Percentiles rank a stretch among this genome's conserved stretches.
These are phyloP conservation scores for Saccharomyces jurei DNA, from an alignment of 805 yeast species.

Conservation along the genomic window DNA sequence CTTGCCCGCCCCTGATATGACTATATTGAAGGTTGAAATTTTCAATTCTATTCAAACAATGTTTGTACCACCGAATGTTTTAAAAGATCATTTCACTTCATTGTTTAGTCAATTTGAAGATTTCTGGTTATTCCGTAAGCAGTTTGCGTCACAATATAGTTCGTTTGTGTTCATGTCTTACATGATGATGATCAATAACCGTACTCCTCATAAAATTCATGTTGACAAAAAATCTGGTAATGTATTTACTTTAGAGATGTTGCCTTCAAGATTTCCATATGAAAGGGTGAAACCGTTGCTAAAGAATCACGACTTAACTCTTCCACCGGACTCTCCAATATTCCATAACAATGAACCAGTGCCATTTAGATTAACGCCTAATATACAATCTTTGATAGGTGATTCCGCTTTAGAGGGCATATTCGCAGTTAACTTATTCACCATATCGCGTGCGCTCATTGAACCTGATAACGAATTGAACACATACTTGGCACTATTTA, in stretches of 20 bases:
- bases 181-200: conserved; percentile 85
- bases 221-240: conserved; percentile 75
- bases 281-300: conserved; percentile 34
- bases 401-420: conserved; percentile 91
- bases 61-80: conserved; percentile 75
- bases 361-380: conserved; percentile 94
- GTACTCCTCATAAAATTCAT: conserved; percentile 90
- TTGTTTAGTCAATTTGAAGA: conserved; percentile 77
- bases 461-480: conserved; percentile 91
- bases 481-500: conserved; percentile 85
- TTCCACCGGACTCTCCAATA: conserved; percentile 53
- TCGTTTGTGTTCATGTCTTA: conserved; percentile 86
- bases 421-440: conserved; percentile 72
- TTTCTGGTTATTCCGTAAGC: conserved; percentile 94
- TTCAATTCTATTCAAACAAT: conserved; percentile 81
- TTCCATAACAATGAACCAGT: conserved; percentile 89
- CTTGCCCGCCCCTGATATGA: conserved; percentile 84
- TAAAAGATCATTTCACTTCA: conserved; percentile 67
- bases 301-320: conserved; percentile 30
- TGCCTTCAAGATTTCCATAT: conserved; percentile 71
- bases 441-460: conserved; percentile 78
- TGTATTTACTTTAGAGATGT: conserved; percentile 91
- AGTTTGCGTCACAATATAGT: conserved; percentile 90
- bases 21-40: conserved; percentile 85
- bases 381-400: conserved; percentile 87